Evolutionary conservation across 202 grass and related monocot species (phyloP), one percentile per base, ranked within the genome.

Genomic region (Sporobolus alterniflorus): DNA sequence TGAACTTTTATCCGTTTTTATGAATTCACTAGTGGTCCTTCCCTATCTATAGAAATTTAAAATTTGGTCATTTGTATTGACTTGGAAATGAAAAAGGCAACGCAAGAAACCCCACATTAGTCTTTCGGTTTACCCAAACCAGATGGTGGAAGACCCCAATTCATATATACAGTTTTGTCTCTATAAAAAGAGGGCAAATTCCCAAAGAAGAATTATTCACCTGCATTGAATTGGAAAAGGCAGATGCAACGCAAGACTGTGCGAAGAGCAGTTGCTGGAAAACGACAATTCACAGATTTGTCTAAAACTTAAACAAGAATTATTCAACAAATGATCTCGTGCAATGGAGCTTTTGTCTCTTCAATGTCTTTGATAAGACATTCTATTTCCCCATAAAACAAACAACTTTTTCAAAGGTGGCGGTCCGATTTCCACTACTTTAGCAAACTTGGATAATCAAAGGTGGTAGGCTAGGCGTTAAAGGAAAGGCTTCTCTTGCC

Each of bases 261-360:
- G 10, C n/a, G 26, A 14, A 59, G 36, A 48, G 34, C 0, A 44
- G 48, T 20, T 71, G 64, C 12, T 49, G 18, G 46, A 76, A 71
- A 62, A 71, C 72, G 77, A 66, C 77, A 69, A 36, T 6, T 57
- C 1, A 0, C 12, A 31, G 34, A 49, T 71, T 85, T 81, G 33
- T 69, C 77, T 20, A 89, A 65, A 76, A 55, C 11, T 29, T 13
- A 48, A 77, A 73, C 39, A 65, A 51, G 20, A 29, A 86, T 72
- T 77, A 61, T 78, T 82, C 78, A 77, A 85, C 57, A 31, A 60
- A 41, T 59, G 83, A 89, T 77, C 73, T 49, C 12, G 57, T 82
- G 68, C 62, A 67, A 47, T 49, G 12, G 29, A 72, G 26, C 9
- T 33, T 64, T 25, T 82, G 36, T 77, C 72, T 60, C 61, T 61